Conservation (phyloP, 495 filamentous ascomycete species). For the Elasticomyces elasticus region DNA sequence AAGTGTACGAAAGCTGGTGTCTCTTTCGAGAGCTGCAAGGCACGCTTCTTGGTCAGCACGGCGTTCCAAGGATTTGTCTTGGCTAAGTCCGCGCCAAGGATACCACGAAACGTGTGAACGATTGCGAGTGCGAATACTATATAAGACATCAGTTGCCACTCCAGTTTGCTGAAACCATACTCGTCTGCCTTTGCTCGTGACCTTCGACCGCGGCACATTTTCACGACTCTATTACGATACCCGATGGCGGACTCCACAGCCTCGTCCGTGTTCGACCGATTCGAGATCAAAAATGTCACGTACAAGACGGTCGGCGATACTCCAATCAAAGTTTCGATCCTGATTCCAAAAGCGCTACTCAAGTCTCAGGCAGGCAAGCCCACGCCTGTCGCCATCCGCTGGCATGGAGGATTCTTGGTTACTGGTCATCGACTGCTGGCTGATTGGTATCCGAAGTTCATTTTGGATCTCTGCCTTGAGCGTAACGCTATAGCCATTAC, state of each 20-base stretch:
- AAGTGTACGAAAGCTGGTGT: background rate
- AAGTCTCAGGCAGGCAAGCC: constrained; percentile 6
- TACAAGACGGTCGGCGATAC: constrained; percentile 18
- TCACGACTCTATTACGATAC: too few relatives aligned
- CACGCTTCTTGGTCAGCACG: background rate
- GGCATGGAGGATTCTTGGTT: constrained; percentile 18
- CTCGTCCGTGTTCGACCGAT: constrained; percentile 9
- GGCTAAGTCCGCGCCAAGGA: background rate
- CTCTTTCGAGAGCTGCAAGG: background rate
- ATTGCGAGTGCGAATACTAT: too few relatives aligned
- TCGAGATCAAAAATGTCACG: constrained; percentile 6
- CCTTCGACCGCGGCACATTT: too few relatives aligned
- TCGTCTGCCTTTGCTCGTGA: too few relatives aligned
- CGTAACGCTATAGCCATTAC: constrained; percentile 35
- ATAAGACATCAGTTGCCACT: too few relatives aligned
- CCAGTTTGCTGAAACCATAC: too few relatives aligned
- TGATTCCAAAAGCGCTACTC: constrained; percentile 19
- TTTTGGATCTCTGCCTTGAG: constrained; percentile 13
- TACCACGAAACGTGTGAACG: background rate
- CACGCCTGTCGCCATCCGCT: constrained; percentile 15
- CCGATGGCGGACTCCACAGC: background rate
- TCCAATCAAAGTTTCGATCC: constrained; percentile 10
- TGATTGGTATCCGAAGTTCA: constrained; percentile 17
- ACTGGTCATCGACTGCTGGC: constrained; percentile 8
- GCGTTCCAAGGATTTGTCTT: background rate